Conservation (phyloP, 2,329 filamentous ascomycete species). For the Chaetomium globosum region DNA sequence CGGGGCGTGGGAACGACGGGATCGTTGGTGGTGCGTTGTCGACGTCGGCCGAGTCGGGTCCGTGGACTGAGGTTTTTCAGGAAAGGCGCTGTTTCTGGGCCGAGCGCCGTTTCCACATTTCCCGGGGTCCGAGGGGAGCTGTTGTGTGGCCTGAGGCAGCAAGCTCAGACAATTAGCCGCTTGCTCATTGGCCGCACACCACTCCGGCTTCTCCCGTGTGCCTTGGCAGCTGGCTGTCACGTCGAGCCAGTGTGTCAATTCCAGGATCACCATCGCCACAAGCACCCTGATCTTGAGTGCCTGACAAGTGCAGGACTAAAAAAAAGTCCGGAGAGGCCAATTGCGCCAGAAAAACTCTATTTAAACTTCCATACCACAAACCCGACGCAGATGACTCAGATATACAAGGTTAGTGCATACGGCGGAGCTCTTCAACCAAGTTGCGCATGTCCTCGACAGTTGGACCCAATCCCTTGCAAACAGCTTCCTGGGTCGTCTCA, state of each 20-base stretch:
- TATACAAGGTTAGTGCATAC: slow-evolving; percentile 56
- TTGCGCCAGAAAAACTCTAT: slow-evolving; percentile 15
- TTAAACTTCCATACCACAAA: background rate
- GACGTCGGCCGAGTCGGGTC: slow-evolving; percentile 35
- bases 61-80: slow-evolving; percentile 49
- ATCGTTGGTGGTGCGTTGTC: slow-evolving; percentile 32
- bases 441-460: slow-evolving; percentile 65
- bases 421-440: slow-evolving; percentile 63
- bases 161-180: slow-evolving; percentile 45
- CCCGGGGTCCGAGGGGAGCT: slow-evolving; percentile 39
- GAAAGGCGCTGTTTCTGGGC: slow-evolving; percentile 30
- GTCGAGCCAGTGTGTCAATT: slow-evolving; percentile 25
- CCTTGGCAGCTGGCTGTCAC: slow-evolving; percentile 18
- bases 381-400: background rate
- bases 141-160: slow-evolving; percentile 50
- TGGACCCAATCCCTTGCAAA: slow-evolving; percentile 60
- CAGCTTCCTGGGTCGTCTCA: slow-evolving; percentile 57
- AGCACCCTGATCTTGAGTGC: background rate
- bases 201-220: slow-evolving; percentile 35
- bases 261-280: slow-evolving; percentile 16
- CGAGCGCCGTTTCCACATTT: slow-evolving; percentile 37
- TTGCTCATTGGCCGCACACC: slow-evolving; percentile 49
- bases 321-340: slow-evolving; percentile 7
- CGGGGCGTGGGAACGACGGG: slow-evolving; percentile 19
- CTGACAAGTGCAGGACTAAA: background rate